Base-by-base conservation (phyloP, 2,329 filamentous ascomycete genomes). In the Monosporascus sp. region DNA sequence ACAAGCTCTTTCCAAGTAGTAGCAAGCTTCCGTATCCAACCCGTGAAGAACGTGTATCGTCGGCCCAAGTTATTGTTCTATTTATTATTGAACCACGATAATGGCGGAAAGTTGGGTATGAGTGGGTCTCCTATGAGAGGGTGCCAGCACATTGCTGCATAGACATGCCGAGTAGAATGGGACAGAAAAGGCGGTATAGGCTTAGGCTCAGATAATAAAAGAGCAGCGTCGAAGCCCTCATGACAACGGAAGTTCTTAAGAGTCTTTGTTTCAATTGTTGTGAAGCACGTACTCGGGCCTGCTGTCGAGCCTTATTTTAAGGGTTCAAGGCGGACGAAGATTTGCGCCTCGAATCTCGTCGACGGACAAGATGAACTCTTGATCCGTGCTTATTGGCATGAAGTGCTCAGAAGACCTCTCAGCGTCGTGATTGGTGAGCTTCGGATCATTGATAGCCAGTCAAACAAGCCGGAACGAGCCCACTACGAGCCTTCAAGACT, bases 121-220 rank as follows among this genome's bases (percentile, higher is more conserved):
- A 54, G 56, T 60, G 60, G 65, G 63, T 60, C 63, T 58, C 66
- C 65, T 64, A 64, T 69, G 59, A 60, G 64, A 62, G 64, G 62
- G 58, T 65, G 64, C 64, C 67, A 69, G 59, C 66, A 67, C 67
- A 69, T 63, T 67, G 58, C 5, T 68, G 67, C 67, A 69, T 68
- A 60, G 62, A 63, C 55, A 58, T 60, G 58, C 61, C 61, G 61
- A 59, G 60, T 62, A 59, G 61, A 56, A 63, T 62, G 60, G 59
- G 55, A 60, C 50, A 52, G 55, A 68, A 68, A 68, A 64, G 64
- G 66, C 65, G 65, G 65, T 67, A 68, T 68, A 64, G 60, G 59
- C 57, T 60, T 48, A 59, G 58, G 61, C 57, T 55, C 53, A 55
- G 49, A 54, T 51, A 53, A 46, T 46, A 46, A 46, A 46, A 46